Conservation (phyloP, 129 eudicot genomes). For the Silybum marianum region DNA sequence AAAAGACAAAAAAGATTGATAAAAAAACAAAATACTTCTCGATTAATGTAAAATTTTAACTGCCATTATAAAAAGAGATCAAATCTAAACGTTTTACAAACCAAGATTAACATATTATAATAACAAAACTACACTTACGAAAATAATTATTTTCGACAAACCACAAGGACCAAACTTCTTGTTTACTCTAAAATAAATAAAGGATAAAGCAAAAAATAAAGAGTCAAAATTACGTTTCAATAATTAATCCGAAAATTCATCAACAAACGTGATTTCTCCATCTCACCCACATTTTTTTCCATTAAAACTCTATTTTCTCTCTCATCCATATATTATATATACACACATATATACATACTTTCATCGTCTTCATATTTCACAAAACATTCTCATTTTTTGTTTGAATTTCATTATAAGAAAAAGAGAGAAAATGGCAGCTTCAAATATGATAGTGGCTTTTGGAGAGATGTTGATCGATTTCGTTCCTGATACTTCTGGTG, state of each 20-base stretch:
- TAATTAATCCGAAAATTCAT: slow-evolving; percentile 33
- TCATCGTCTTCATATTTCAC: neutral
- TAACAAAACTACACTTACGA: too few species aligned
- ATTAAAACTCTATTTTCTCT: slow-evolving; percentile 24
- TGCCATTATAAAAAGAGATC: too few species aligned
- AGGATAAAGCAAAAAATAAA: slow-evolving; percentile 11
- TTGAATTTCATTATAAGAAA: too few species aligned
- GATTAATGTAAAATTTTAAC: too few species aligned
- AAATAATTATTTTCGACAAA: too few species aligned
- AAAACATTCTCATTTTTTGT: slow-evolving; percentile 10
- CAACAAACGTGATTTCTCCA: slow-evolving; percentile 44
- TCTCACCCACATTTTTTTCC: slow-evolving; percentile 34
- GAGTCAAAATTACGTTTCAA: slow-evolving; percentile 43
- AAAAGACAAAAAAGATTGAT: too few species aligned
- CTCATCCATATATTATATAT: neutral
- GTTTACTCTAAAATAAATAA: neutral
- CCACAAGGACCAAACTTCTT: too few species aligned
- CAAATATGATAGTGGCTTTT: slow-evolving; percentile 51
- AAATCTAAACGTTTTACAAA: too few species aligned
- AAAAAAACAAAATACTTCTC: too few species aligned
- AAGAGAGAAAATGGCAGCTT: slow-evolving; percentile 37
- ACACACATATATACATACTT: neutral
- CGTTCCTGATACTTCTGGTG: slow-evolving; percentile 66
- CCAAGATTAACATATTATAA: too few species aligned
- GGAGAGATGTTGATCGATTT: slow-evolving; percentile 88